Base-by-base conservation (phyloP, 306 rosid genomes). In the Gillenia trifoliata region DNA sequence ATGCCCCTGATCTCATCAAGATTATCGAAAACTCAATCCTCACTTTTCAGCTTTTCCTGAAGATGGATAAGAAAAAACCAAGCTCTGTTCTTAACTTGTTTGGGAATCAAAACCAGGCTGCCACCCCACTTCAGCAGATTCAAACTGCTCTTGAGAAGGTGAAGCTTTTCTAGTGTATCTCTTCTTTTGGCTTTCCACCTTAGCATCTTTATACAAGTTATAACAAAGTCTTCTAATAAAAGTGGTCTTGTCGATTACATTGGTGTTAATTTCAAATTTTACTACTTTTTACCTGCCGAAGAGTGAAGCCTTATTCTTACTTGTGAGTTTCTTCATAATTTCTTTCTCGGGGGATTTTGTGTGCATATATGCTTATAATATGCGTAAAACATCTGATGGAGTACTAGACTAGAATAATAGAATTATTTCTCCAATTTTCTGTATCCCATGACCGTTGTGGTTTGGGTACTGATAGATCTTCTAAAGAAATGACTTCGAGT, bases 101-200 rank as follows among this genome's bases (percentile, higher is more conserved):
- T 82, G 96, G 96, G 78, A 88, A 78, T 75, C 96, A 86, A 67
- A 90, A 84, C 82, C 92, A 87, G 71, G 79, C 77, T 75, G 91
- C 85, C 57, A 82, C 91, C 79, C 92, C 92, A 43, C 88, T 88
- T 61, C 92, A 87, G 30, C 98, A 85, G 85, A 80, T 90, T 85
- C 95, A 89, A 68, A 89, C 88, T 74, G 76, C 76, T 57, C 88
- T 94, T 47, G 93, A 90, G 81, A 94, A 90, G 97, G 98, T 90
- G 84, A 83, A 64, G 55, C 40, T 75, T 75, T 66, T 36, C 72
- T 64, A 17, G 47, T 59, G 20, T 38, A 55, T 34, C 52, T 45
- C 26, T 16, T 54, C 33, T 30, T 33, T n/a, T 4, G 4, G 31
- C 64, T 54, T 71, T 57, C 55, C 52, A 71, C 68, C 43, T 33